A percentile compares a stretch with the other conserved stretches of the same genome.
Evolutionary conservation across 148 eudicot genomes (phyloP).

Genomic region (Rhododendron simsii): DNA sequence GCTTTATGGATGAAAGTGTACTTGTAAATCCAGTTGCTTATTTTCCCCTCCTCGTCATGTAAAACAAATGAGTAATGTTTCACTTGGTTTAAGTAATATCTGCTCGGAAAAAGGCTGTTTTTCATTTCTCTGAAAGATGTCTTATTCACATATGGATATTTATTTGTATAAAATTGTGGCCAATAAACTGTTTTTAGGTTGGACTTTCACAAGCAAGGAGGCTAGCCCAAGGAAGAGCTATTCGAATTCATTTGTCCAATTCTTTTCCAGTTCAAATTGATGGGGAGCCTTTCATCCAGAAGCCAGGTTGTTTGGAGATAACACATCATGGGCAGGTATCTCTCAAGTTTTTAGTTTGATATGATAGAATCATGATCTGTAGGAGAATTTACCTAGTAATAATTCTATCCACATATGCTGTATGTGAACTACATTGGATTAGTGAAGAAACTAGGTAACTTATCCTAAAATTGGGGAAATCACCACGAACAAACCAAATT

Average conservation of each 20-base stretch:
- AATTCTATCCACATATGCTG: background rate
- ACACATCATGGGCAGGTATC: slow-evolving; percentile 73
- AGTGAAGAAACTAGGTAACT: background rate
- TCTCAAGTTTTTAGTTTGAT: background rate
- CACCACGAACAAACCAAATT: background rate
- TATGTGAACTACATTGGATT: background rate
- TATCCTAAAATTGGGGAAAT: background rate
- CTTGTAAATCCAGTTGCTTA: no score
- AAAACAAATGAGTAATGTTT: background rate
- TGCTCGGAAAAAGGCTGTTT: background rate
- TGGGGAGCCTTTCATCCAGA: slow-evolving; percentile 76
- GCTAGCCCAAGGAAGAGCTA: slow-evolving; percentile 63
- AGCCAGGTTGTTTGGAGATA: slow-evolving; percentile 82
- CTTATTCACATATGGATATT: background rate
- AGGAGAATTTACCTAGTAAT: background rate
- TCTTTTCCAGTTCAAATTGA: slow-evolving; percentile 84
- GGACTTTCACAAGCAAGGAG: slow-evolving; percentile 90
- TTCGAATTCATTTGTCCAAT: slow-evolving; percentile 58
- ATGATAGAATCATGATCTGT: background rate
- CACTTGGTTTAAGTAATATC: background rate
- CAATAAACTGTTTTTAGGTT: slow-evolving; percentile 36
- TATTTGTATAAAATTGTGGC: background rate
- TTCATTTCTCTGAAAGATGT: background rate
- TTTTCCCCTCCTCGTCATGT: background rate
- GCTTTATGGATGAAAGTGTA: background rate